Conservation (phyloP, 1,284 basidiomycete species). For the Sanghuangporus weigelae region DNA sequence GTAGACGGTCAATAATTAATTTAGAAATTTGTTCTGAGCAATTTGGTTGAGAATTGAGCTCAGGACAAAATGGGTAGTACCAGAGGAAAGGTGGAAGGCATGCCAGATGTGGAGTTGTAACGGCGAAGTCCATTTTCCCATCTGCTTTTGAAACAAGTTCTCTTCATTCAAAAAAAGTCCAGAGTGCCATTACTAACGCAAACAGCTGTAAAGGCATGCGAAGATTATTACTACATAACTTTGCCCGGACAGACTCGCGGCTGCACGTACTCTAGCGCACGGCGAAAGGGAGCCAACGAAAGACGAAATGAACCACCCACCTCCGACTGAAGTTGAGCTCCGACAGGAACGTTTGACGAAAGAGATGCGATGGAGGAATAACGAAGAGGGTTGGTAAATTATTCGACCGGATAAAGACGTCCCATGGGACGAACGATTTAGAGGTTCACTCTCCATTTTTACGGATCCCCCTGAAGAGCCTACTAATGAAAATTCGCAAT, state of each 20-base stretch:
- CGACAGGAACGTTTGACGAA: constrained; percentile 80
- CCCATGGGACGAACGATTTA: constrained; percentile 75
- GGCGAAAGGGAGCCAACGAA: constrained; percentile 82
- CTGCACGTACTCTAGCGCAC: constrained; percentile 71
- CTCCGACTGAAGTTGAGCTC: constrained; percentile 84
- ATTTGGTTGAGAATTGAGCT: no score
- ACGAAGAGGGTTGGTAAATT: constrained; percentile 74
- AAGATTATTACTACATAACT: constrained; percentile 74
- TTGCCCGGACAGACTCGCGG: constrained; percentile 67
- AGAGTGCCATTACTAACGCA: no score
- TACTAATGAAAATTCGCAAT: not conserved
- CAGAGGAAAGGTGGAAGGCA: no score
- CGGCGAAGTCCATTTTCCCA: no score
- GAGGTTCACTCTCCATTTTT: constrained; percentile 63
- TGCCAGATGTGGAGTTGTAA: no score
- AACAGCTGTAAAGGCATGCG: constrained; percentile 64
- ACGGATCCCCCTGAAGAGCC: constrained; percentile 31
- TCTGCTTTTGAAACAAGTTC: no score
- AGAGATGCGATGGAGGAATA: constrained; percentile 79
- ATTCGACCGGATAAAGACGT: constrained; percentile 59
- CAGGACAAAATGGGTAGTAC: no score
- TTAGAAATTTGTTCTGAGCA: no score
- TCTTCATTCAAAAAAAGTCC: no score
- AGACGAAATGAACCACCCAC: constrained; percentile 77
- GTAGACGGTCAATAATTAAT: no score